Evolutionary conservation across 2,329 filamentous ascomycete species (phyloP), one percentile per base, ranked within the genome.

Genomic region (Colletotrichum liriopes): DNA sequence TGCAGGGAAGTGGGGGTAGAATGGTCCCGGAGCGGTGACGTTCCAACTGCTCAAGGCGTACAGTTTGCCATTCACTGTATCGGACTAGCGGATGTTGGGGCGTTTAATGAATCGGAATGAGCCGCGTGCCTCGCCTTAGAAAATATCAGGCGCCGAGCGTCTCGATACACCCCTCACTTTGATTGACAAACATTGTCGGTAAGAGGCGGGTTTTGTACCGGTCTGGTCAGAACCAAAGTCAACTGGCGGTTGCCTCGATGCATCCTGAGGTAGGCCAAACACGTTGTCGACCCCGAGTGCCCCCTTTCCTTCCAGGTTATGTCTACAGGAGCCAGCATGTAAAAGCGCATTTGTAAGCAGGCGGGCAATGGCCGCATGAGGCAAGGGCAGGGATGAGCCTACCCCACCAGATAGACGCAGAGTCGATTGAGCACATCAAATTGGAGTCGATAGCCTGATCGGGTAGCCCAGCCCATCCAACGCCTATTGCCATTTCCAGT

Each of bases 361-460:
- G 29, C 41, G 58, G 45, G 18, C 20, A 66, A 18, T 18, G 16
- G n/a, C 39, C 16, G 37, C 16, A 51, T 45, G 49, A 49, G 51
- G 43, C 41, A n/a, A 62, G 12, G 51, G 49, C 37, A 62, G 35
- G 64, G 65, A 51, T 62, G 51, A n/a, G 23, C 29, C 26, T 35
- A 41, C 49, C 35, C 32, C 41, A 63, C 37, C 23, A 18, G 23
- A 37, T 29, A 49, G 65, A 55, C 37, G 26, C 51, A 37, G 18
- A 39, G 16, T 39, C 11, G 51, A 52, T 47, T 58, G 58, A 20
- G 52, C 23, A 8, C 32, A 37, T 58, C 41, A 32, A 65, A 16
- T 43, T 32, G 18, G 52, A 47, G 55, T 56, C 56, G 35, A 49
- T 47, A 35, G 65, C 51, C 52, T 71, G 41, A 54, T 16, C n/a